Base-by-base conservation (phyloP, 768 basidiomycete species). In the Boletus reticuloceps region DNA sequence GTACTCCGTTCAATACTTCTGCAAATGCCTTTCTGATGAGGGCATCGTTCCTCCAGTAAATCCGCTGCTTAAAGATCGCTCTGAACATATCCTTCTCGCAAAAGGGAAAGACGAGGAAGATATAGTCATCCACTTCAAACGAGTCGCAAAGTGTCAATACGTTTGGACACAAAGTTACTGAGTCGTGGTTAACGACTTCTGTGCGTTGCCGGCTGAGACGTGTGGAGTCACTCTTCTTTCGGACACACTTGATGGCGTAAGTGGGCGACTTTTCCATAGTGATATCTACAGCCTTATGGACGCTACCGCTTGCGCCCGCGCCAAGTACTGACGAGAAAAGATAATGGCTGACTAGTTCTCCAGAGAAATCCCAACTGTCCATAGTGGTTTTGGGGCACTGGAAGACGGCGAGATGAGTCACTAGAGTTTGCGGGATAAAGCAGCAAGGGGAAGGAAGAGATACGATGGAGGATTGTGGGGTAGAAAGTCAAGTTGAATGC, bases 211-310 rank as follows among this genome's bases (percentile, higher is more conserved):
- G 83, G 46, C 75, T 64, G 34, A 78, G 79, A 56, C 83, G 79
- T 47, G 76, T 73, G 43, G 80, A 77, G 53, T 79, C 68, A 25
- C 73, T 74, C 7, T 76, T 74, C 58, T 80, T 79, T 60, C 77
- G 76, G 34, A 91, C 74, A 66, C 89, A 91, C 71, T 94, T 94
- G 71, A 93, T 81, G 38, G 90, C 89, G 58, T 81, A 83, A 63
- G 75, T 77, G 49, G 69, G 58, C 39, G 75, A 69, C 22, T 62
- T 64, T 31, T 71, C 65, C 48, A 74, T 74, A 32, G 69, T 65
- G 31, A 71, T 64, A 64, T 89, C 86, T 47, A 85, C 68, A 34
- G 88, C 90, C 58, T 79, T 80, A 72, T 93, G 91, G 61, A 93
- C 89, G 50, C 82, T 82, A 47, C 90, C 90, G 55, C 86, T 88